Percentiles rank a stretch among this genome's conserved stretches.
Conservation (phyloP, 2,329 filamentous ascomycete genomes). For the Aureobasidium sp. region DNA sequence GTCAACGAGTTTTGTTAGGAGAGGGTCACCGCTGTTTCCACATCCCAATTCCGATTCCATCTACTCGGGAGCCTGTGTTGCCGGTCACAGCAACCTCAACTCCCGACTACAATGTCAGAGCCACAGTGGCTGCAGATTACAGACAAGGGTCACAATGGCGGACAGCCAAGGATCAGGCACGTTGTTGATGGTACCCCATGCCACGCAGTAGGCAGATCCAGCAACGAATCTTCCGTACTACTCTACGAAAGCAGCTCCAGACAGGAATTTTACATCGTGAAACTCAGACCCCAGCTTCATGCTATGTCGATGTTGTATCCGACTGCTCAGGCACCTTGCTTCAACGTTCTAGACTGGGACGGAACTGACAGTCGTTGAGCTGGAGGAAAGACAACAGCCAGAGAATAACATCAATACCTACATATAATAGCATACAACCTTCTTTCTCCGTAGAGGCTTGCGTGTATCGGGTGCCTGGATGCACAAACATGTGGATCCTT, state of each 20-base stretch:
- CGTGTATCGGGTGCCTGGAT: background rate
- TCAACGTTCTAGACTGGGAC: background rate
- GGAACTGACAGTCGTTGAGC: background rate
- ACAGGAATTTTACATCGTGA: background rate
- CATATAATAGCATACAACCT: background rate
- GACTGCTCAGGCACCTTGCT: background rate
- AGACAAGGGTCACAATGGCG: background rate
- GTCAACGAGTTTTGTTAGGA: background rate
- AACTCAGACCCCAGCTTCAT: background rate
- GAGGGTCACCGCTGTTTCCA: background rate
- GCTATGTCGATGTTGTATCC: background rate
- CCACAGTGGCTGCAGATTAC: background rate
- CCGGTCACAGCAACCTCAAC: background rate
- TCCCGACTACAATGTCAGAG: background rate
- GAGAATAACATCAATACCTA: background rate
- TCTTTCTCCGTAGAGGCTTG: constrained; percentile 1
- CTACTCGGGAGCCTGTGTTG: background rate
- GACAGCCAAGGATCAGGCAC: background rate
- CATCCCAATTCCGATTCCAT: background rate
- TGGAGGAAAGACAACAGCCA: background rate
- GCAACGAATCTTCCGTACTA: background rate
- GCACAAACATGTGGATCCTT: background rate
- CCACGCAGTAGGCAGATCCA: background rate
- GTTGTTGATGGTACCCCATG: background rate
- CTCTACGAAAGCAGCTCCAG: background rate